Conservation (phyloP, 1,284 basidiomycete species). For the Coniophora puteana region DNA sequence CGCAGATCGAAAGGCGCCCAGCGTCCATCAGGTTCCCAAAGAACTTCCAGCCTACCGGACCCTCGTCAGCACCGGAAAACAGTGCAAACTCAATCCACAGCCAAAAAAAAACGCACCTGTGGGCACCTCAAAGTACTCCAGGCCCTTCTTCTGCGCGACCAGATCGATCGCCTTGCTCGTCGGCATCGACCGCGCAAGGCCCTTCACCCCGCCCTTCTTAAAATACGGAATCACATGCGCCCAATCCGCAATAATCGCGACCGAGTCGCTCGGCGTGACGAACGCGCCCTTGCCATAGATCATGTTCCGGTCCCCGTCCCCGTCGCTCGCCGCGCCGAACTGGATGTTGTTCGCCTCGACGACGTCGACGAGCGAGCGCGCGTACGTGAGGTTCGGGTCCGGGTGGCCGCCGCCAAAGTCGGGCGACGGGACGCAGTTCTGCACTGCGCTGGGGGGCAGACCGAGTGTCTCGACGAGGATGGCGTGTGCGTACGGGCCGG, state of each 20-base stretch:
- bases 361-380: conserved; percentile 88
- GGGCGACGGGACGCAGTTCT: conserved; percentile 89
- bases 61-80: conserved; percentile 4
- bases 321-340: conserved; percentile 96
- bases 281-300: conserved; percentile 98
- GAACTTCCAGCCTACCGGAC: conserved; percentile 89
- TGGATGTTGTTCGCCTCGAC: conserved; percentile 87
- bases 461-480: conserved; percentile 87
- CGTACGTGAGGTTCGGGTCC: conserved; percentile 98
- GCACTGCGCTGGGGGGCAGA: conserved; percentile 77
- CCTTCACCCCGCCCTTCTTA: conserved; percentile 88
- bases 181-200: conserved; percentile 95
- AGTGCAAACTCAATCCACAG: no score
- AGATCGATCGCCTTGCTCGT: conserved; percentile 96
- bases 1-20: conserved; percentile 94
- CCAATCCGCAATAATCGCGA: conserved; percentile 99
- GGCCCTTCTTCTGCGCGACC: conserved; percentile 91
- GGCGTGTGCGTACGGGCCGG: conserved; percentile 91
- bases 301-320: conserved; percentile 99
- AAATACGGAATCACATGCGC: conserved; percentile 96
- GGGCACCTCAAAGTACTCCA: conserved; percentile 95
- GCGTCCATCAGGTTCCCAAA: conserved; percentile 99
- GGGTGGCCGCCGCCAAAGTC: conserved; percentile 98
- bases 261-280: conserved; percentile 95
- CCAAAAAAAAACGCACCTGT: conserved; percentile 55